Percentiles rank a stretch among this genome's conserved stretches.
These are phyloP conservation scores for Endocladia muricata DNA, from an alignment of 31 red algal genomes.

Conservation along the genomic window DNA sequence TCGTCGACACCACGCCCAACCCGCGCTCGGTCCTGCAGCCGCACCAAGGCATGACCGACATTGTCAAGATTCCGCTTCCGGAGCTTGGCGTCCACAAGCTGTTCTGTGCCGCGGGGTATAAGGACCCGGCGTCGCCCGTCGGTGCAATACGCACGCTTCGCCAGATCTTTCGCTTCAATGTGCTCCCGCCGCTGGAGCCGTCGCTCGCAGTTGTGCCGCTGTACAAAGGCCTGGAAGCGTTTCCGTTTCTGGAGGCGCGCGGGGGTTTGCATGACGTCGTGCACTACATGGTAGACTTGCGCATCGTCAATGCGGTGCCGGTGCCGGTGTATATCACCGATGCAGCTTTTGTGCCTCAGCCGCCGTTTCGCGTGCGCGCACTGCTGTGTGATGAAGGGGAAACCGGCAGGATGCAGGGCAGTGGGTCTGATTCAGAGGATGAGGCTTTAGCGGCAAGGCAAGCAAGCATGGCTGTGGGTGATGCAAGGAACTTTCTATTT, in stretches of 20 bases:
- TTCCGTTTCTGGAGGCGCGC: background rate
- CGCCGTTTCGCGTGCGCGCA: slow-evolving; percentile 38
- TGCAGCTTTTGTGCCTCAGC: slow-evolving; percentile 26
- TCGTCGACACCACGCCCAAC: slow-evolving; percentile 9
- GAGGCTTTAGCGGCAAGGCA: slow-evolving; percentile 3
- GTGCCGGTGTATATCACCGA: slow-evolving; percentile 49
- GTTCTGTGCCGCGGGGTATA: slow-evolving; percentile 51
- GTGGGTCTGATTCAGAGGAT: background rate
- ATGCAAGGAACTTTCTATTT: slow-evolving; percentile 59
- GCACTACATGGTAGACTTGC: slow-evolving; percentile 60
- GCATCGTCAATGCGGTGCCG: slow-evolving; percentile 46
- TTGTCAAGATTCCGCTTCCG: slow-evolving; percentile 54
- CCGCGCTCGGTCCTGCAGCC: slow-evolving; percentile 4
- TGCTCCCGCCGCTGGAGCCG: slow-evolving; percentile 63
- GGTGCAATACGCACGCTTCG: slow-evolving; percentile 26
- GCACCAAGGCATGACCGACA: slow-evolving; percentile 21
- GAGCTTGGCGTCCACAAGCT: slow-evolving; percentile 63
- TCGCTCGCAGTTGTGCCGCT: slow-evolving; percentile 37
- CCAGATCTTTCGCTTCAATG: slow-evolving; percentile 74
- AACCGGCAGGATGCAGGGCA: background rate
- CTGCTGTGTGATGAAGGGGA: slow-evolving; percentile 16
- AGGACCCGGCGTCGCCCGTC: background rate
- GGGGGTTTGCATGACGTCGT: slow-evolving; percentile 5
- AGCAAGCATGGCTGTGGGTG: slow-evolving; percentile 41
- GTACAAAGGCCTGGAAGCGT: slow-evolving; percentile 13